Evolutionary conservation across 2,329 filamentous ascomycete genomes (phyloP).

Genomic region (Xylaria arbuscula): DNA sequence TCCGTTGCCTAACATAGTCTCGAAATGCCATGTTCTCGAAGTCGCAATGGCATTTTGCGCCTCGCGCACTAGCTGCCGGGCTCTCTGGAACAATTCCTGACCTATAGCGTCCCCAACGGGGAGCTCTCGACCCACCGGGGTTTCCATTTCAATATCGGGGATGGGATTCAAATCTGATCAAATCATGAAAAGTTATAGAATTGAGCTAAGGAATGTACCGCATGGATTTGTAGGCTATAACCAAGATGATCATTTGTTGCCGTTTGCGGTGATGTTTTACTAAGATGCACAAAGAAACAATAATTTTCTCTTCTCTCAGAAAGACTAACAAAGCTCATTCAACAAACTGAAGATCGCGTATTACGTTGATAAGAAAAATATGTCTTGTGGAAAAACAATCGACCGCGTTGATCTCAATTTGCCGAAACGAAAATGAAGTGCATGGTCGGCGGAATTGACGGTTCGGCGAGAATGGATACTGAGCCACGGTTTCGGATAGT

Average conservation of each 20-base stretch:
- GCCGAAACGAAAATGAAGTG: too few relatives aligned
- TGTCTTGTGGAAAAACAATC: too few relatives aligned
- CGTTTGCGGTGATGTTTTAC: not conserved
- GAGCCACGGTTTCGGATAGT: too few relatives aligned
- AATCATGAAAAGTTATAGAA: not conserved
- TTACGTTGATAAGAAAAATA: too few relatives aligned
- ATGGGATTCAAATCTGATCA: not conserved
- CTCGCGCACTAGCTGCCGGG: slow-evolving; percentile 1
- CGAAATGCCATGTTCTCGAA: slow-evolving; percentile 24
- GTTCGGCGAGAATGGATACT: too few relatives aligned
- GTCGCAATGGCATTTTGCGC: not conserved
- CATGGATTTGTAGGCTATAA: not conserved
- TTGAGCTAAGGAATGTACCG: not conserved
- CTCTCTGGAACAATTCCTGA: not conserved
- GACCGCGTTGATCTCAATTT: too few relatives aligned
- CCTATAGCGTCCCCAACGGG: not conserved
- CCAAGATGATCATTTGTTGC: not conserved
- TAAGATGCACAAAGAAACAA: too few relatives aligned
- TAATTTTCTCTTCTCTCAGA: too few relatives aligned
- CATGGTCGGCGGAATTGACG: too few relatives aligned
- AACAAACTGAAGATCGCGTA: too few relatives aligned
- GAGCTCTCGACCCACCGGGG: not conserved
- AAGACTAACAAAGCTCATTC: too few relatives aligned
- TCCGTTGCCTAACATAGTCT: slow-evolving; percentile 26
- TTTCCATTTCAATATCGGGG: slow-evolving; percentile 2